A percentile compares a stretch with the other conserved stretches of the same genome.
phyloP scores from a whole-genome alignment of 306 rosid genomes.

The Cucurbita maxima region DNA sequence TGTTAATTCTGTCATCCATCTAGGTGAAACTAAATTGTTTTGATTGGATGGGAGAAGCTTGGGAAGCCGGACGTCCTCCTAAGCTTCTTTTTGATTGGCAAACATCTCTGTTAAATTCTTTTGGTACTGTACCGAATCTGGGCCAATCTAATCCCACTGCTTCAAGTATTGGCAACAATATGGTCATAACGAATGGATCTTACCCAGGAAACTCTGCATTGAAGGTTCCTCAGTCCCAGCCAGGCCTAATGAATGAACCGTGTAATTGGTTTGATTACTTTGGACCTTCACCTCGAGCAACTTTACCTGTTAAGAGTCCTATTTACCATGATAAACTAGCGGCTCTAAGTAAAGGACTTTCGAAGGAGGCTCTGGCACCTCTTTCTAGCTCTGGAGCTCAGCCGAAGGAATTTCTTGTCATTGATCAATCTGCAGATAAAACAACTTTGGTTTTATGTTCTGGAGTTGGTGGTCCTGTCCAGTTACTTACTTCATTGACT shows the following conservation, averaged over 20 bases:
- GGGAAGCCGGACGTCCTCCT: slow-evolving; percentile 33
- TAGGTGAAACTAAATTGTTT: slow-evolving; percentile 18
- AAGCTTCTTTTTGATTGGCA: slow-evolving; percentile 33
- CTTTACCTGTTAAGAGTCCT: slow-evolving; percentile 24
- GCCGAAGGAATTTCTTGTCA: slow-evolving; percentile 49
- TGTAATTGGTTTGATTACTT: slow-evolving; percentile 59
- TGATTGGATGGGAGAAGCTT: slow-evolving; percentile 64
- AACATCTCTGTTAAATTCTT: slow-evolving; percentile 32
- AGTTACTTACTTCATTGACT: slow-evolving; percentile 39
- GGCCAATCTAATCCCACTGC: slow-evolving; percentile 36
- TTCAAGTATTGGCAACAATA: slow-evolving; percentile 21
- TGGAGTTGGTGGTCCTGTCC: slow-evolving; percentile 35
- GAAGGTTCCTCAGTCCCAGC: slow-evolving; percentile 26
- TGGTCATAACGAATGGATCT: slow-evolving; percentile 21
- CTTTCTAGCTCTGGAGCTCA: slow-evolving; percentile 13
- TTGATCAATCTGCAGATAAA: slow-evolving; percentile 56
- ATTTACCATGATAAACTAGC: slow-evolving; percentile 16
- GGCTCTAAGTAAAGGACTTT: slow-evolving; percentile 5
- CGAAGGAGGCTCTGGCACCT: slow-evolving; percentile 16
- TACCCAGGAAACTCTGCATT: slow-evolving; percentile 23
- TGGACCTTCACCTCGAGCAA: slow-evolving; percentile 42
- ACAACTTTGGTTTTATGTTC: slow-evolving; percentile 52
- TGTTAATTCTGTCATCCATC: neutral
- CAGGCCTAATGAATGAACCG: slow-evolving; percentile 39
- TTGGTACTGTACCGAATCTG: slow-evolving; percentile 19